These are phyloP conservation scores for Themeda triandra DNA, from an alignment of 176 grass and related monocot genomes.

Conservation along the genomic window DNA sequence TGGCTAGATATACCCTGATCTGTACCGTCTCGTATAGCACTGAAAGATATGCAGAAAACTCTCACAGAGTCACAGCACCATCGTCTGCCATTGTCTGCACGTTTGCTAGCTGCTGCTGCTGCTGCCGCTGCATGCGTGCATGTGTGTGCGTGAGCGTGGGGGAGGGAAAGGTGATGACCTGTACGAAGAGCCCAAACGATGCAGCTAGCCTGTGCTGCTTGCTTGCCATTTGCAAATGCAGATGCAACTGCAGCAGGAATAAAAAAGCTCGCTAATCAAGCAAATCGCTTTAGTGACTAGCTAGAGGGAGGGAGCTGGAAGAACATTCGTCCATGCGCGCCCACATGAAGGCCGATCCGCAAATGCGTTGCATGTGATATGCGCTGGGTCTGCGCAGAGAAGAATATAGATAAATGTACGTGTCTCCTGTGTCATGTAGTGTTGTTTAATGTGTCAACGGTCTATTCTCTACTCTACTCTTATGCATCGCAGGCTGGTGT, in stretches of 20 bases:
- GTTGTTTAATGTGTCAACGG: neutral
- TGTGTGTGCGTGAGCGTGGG: slow-evolving; percentile 5
- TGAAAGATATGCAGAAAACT: slow-evolving; percentile 52
- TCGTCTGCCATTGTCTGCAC: slow-evolving; percentile 15
- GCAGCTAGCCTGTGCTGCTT: neutral
- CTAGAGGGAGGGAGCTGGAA: neutral
- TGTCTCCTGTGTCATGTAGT: neutral
- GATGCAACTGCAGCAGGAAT: neutral
- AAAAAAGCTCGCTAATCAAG: neutral
- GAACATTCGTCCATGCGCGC: neutral
- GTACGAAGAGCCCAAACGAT: slow-evolving; percentile 11
- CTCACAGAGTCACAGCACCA: neutral
- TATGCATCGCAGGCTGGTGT: no score
- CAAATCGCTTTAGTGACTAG: slow-evolving; percentile 4
- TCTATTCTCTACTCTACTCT: neutral
- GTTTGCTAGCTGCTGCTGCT: neutral
- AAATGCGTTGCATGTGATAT: slow-evolving; percentile 40
- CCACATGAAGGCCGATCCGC: neutral
- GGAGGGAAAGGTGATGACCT: neutral
- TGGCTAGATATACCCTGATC: slow-evolving; percentile 13
- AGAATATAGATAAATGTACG: slow-evolving; percentile 3
- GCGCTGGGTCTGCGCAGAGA: slow-evolving; percentile 4
- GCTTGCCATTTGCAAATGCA: neutral
- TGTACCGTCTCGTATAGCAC: slow-evolving; percentile 34
- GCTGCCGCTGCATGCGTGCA: neutral